Evolutionary conservation across 768 basidiomycete species (phyloP), one percentile per base, ranked within the genome.

Genomic region (Tricholoma saponaceum): DNA sequence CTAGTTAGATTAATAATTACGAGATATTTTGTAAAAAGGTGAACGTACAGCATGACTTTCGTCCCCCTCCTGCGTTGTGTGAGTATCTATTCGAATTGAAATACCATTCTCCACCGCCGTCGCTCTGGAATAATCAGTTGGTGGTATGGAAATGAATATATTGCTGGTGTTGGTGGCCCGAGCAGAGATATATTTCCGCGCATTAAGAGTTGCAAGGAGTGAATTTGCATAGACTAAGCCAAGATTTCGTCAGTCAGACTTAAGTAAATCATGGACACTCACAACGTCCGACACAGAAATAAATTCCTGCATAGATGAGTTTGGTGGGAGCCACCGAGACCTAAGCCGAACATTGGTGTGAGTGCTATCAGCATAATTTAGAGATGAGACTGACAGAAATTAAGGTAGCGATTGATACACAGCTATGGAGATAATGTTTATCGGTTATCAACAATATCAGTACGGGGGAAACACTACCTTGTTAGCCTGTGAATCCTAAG

Each of bases 261-360:
- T 30, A 18, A 2, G 20, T 8, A 26, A 5, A 25, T 14, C 25
- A 18, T 30, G 28, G 33, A 35, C 8, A 61, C 70, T 58, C 52
- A 73, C 72, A 58, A 4, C 72, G 67, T 8, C 70, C 70, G 47
- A 73, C 70, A 60, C 68, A 70, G 61, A 73, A 72, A 52, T 72
- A 70, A 54, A 70, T 72, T 0, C 65, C 58, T 0, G 70, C 69
- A 55, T 73, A 73, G 18, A 73, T 66, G 5, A 73, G 61, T 0
- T 69, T 67, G 10, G 58, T 58, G 5, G 67, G 67, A 3, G 70
- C 70, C 4, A 57, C 57, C 28, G 66, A 54, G 9, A 71, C 56
- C 72, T 73, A 49, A 20, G 16, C 22, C 22, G 47, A 44, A 14
- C 20, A 6, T 13, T 5, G 41, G 49, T 9, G 16, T 4, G 20